Evolutionary conservation across 2,329 filamentous ascomycete species (phyloP), one percentile per base, ranked within the genome.

Genomic region (Acrodontium crateriforme): DNA sequence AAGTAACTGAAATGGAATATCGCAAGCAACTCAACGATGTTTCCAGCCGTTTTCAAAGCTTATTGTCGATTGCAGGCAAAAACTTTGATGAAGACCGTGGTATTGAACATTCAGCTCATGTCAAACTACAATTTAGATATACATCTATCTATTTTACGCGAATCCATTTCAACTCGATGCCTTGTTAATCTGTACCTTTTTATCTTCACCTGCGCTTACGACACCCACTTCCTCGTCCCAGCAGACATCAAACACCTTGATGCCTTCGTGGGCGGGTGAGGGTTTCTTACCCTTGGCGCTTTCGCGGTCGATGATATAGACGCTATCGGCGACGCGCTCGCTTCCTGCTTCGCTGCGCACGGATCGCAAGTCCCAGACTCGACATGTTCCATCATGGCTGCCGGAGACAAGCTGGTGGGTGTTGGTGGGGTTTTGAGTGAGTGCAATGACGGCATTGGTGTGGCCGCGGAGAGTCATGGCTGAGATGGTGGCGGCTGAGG

Each of bases 401-500:
- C 73, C 87, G 17, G 79, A 89, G 0, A 87, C 81, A 6, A 98
- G 66, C 18, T 47, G 49, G 58, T 85, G 82, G 37, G 76, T 72
- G 47, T 77, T 85, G 21, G 71, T 67, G 0, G 71, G 71, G 41
- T 73, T 67, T 8, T 59, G 58, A 9, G 67, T 63, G 20, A 78
- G 56, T n/a, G 60, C 58, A 2, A 72, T 67, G 8, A 78, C 67
- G 5, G 65, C 66, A 59, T 93, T 93, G 34, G 73, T 73, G 59
- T 95, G 87, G 1, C 87, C 87, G 18, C 83, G 71, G 12, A 94
- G 70, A n/a, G 83, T 93, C 74, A 94, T 81, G 21, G 83, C 81
- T 8, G 78, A 73, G 14, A 87, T 79, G 2, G 74, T 69, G 2
- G 74, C 69, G 3, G 83, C 78, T 3, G 75, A 78, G 16, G 72